phyloP scores from a whole-genome alignment of 2,329 filamentous ascomycete genomes.

The Ophiostoma tasmaniense region DNA sequence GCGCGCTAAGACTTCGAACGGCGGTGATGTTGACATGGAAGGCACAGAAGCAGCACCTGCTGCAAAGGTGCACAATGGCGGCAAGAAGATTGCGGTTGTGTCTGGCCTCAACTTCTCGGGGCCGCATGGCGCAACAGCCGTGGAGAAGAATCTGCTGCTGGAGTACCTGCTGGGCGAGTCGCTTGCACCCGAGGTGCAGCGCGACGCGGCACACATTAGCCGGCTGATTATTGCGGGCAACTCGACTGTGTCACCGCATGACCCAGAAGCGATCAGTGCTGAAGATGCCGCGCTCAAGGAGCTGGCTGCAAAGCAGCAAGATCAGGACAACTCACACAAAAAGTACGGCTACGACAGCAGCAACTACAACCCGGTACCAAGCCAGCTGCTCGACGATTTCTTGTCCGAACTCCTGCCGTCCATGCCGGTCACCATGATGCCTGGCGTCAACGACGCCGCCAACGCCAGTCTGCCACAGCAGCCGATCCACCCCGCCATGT shows the following conservation, averaged over 20 bases:
- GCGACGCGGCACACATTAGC: slow-evolving; percentile 58
- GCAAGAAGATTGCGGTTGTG: slow-evolving; percentile 67
- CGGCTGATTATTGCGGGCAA: slow-evolving; percentile 88
- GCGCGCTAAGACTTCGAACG: slow-evolving; percentile 30
- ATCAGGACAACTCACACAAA: slow-evolving; percentile 41
- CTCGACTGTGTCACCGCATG: slow-evolving; percentile 41
- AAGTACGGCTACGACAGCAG: slow-evolving; percentile 94
- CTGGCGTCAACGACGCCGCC: slow-evolving; percentile 76
- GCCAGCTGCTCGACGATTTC: slow-evolving; percentile 74
- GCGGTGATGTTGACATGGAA: slow-evolving; percentile 49
- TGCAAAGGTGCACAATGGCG: slow-evolving; percentile 15
- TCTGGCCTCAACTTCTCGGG: slow-evolving; percentile 82
- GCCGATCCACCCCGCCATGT: slow-evolving; percentile 85
- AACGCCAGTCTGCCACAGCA: slow-evolving; percentile 89
- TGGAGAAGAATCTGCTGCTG: slow-evolving; percentile 67
- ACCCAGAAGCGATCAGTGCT: background rate
- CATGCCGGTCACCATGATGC: slow-evolving; percentile 80
- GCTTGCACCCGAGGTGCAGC: slow-evolving; percentile 51
- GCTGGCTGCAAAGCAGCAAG: slow-evolving; percentile 22
- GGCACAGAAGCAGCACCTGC: slow-evolving; percentile 48
- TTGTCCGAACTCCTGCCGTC: slow-evolving; percentile 72
- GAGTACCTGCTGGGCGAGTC: slow-evolving; percentile 86
- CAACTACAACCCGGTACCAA: slow-evolving; percentile 78
- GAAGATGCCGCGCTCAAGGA: slow-evolving; percentile 7
- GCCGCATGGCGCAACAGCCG: slow-evolving; percentile 58